A percentile compares a stretch with the other conserved stretches of the same genome.
These are phyloP conservation scores for Paramecium biaurelia DNA, from an alignment of 73 alveolate species.

Conservation along the genomic window DNA sequence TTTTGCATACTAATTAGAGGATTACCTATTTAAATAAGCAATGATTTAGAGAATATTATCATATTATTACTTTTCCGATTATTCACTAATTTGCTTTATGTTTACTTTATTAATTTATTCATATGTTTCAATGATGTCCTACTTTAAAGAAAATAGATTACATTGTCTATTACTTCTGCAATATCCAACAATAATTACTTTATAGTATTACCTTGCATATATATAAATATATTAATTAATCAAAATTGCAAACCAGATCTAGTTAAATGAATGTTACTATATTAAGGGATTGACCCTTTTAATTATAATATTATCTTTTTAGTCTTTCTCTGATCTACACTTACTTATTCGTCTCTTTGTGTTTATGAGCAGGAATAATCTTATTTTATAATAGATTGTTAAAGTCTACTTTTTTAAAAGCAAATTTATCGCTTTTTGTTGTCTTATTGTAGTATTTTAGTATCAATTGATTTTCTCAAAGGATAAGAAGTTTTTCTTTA, in stretches of 20 bases:
- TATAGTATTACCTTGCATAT: not conserved
- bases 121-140: not conserved
- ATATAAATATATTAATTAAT: not conserved
- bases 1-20: not conserved
- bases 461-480: not conserved
- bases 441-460: not conserved
- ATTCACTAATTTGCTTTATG: not conserved
- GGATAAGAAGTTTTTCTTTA: not conserved
- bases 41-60: not conserved
- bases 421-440: not conserved
- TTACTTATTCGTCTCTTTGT: not conserved
- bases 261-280: not conserved
- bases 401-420: not conserved
- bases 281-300: conserved; percentile 2
- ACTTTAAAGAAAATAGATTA: not conserved
- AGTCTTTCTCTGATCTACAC: not conserved
- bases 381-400: not conserved
- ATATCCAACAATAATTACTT: not conserved
- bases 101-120: not conserved
- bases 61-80: not conserved
- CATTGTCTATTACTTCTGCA: not conserved
- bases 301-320: not conserved
- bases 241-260: conserved; percentile 34
- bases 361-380: not conserved
- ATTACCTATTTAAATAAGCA: not conserved